These are phyloP conservation scores for Tripidium arundinaceum DNA, from an alignment of 202 grass and related monocot genomes.

Conservation along the genomic window DNA sequence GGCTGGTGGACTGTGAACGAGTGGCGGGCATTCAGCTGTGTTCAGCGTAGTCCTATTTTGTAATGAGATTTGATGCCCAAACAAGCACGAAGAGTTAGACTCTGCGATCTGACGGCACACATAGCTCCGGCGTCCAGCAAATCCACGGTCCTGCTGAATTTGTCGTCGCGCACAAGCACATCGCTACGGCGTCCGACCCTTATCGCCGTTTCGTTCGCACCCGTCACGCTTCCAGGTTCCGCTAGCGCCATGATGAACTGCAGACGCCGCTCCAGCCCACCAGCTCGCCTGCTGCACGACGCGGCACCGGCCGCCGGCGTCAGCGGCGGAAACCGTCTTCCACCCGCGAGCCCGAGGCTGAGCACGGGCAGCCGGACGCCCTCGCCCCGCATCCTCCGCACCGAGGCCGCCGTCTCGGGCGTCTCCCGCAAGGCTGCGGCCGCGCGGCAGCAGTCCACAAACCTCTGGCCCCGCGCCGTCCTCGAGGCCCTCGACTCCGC, in stretches of 20 bases:
- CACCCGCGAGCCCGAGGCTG: neutral
- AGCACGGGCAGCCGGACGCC: conserved; percentile 22
- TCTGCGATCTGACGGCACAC: neutral
- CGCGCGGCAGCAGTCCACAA: conserved; percentile 40
- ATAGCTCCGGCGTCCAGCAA: neutral
- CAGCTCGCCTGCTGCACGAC: neutral
- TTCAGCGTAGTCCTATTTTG: too few species aligned
- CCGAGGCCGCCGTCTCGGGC: conserved; percentile 62
- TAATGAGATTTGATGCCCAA: neutral
- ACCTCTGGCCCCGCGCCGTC: conserved; percentile 72
- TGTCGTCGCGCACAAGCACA: too few species aligned
- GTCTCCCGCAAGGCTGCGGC: conserved; percentile 49
- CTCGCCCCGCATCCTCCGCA: conserved; percentile 70
- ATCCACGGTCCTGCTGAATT: neutral
- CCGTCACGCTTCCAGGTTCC: too few species aligned
- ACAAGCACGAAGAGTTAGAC: neutral
- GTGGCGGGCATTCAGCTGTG: too few species aligned
- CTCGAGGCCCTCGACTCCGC: conserved; percentile 77
- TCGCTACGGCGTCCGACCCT: neutral
- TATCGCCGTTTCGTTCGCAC: conserved; percentile 35
- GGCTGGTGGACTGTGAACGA: neutral
- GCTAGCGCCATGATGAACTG: too few species aligned
- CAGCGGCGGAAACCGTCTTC: conserved; percentile 5
- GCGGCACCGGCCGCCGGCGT: neutral
- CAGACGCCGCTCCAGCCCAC: conserved; percentile 1